Evolutionary conservation across 352 stramenopile genomes (phyloP).

Genomic region (Pythium folliculosum): DNA sequence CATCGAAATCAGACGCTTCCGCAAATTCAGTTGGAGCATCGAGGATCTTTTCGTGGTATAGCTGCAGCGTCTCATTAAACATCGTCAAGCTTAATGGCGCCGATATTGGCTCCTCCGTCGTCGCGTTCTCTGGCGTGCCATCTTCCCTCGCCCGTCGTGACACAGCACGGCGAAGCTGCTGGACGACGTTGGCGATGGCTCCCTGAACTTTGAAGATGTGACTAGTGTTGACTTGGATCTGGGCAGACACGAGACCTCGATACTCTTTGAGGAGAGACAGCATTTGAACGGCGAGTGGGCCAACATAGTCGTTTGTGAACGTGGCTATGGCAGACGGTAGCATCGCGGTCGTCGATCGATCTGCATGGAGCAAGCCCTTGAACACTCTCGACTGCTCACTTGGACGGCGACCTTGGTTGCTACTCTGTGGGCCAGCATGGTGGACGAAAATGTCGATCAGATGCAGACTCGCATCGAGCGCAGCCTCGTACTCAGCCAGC

Average conservation of each 20-base stretch:
- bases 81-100: not conserved
- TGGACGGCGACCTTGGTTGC: not conserved
- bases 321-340: conserved; percentile 15
- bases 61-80: conserved; percentile 31
- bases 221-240: conserved; percentile 45
- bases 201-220: conserved; percentile 54
- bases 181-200: conserved; percentile 36
- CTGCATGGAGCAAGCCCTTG: conserved; percentile 32
- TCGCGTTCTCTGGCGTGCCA: not conserved
- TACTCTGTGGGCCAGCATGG: not conserved
- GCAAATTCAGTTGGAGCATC: conserved; percentile 6
- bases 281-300: conserved; percentile 25
- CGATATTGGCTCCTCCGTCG: not conserved
- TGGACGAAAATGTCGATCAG: conserved; percentile 34
- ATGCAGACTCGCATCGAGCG: conserved; percentile 37
- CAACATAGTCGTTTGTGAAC: conserved; percentile 18
- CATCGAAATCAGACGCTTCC: conserved; percentile 22
- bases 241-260: conserved; percentile 34
- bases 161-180: conserved; percentile 27
- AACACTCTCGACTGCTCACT: not conserved
- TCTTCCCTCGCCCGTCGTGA: not conserved
- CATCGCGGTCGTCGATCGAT: conserved; percentile 32
- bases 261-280: conserved; percentile 43
- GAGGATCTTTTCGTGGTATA: conserved; percentile 31
- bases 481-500: conserved; percentile 38